Percentiles rank a stretch among this genome's conserved stretches.
These are phyloP conservation scores for Suillus subluteus DNA, from an alignment of 768 basidiomycete genomes.

Conservation along the genomic window DNA sequence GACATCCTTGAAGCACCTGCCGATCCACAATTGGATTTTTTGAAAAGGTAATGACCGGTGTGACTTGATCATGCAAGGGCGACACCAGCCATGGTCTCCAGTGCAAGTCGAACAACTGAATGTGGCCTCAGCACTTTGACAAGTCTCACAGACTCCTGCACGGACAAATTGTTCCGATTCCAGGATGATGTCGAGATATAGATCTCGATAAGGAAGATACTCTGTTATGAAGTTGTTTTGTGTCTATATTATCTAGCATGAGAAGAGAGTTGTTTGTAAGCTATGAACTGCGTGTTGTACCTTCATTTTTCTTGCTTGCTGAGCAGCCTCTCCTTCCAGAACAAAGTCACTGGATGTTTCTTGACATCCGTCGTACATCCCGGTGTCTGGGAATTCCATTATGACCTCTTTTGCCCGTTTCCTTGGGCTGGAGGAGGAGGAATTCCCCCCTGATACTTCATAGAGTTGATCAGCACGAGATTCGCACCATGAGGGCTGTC, in stretches of 20 bases:
- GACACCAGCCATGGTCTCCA: conserved; percentile 3
- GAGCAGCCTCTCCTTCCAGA: not conserved
- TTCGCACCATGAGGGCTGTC: not conserved
- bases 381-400: not conserved
- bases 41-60: conserved; percentile 16
- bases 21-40: conserved; percentile 24
- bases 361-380: not conserved
- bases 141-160: not conserved
- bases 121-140: no score
- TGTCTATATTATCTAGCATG: not conserved
- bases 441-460: not conserved
- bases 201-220: not conserved
- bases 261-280: not conserved
- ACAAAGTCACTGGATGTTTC: not conserved
- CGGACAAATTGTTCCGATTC: not conserved
- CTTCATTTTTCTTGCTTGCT: not conserved
- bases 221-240: conserved; percentile 13
- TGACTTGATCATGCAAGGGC: not conserved
- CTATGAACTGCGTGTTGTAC: not conserved
- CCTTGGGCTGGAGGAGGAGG: not conserved
- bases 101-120: no score
- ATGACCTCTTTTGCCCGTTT: not conserved
- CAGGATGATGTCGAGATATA: conserved; percentile 3
- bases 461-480: not conserved
- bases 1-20: conserved; percentile 12